Evolutionary conservation across 2,329 filamentous ascomycete species (phyloP).

Genomic region (Alternaria sp.): DNA sequence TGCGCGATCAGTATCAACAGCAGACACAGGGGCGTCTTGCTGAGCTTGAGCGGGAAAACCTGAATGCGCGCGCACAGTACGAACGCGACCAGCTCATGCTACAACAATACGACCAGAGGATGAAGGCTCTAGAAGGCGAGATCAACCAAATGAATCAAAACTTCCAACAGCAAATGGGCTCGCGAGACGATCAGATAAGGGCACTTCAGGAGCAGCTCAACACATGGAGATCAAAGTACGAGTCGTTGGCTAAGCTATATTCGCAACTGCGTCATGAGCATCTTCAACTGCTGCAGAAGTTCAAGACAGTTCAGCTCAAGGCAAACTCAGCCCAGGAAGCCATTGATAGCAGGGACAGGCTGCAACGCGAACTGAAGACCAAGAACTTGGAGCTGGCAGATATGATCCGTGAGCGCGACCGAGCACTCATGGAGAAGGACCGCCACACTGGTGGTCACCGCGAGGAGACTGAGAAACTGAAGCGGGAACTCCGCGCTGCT

Average conservation of each 20-base stretch:
- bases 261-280: slow-evolving; percentile 96
- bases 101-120: slow-evolving; percentile 91
- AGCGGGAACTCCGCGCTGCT: slow-evolving; percentile 90
- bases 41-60: slow-evolving; percentile 92
- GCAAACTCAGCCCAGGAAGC: slow-evolving; percentile 96
- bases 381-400: slow-evolving; percentile 99
- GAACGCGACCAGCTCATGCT: slow-evolving; percentile 97
- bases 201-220: slow-evolving; percentile 96
- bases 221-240: slow-evolving; percentile 97
- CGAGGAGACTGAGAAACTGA: slow-evolving; percentile 93
- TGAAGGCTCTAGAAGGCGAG: slow-evolving; percentile 91
- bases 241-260: slow-evolving; percentile 94
- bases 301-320: slow-evolving; percentile 95
- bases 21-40: slow-evolving; percentile 96
- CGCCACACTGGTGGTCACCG: slow-evolving; percentile 84
- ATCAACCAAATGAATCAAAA: slow-evolving; percentile 82
- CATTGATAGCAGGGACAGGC: slow-evolving; percentile 90
- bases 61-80: slow-evolving; percentile 93
- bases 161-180: slow-evolving; percentile 82
- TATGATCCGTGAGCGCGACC: slow-evolving; percentile 96
- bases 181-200: slow-evolving; percentile 93
- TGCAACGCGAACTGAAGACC: slow-evolving; percentile 97
- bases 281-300: slow-evolving; percentile 92
- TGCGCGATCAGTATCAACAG: slow-evolving; percentile 87
- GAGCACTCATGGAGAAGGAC: slow-evolving; percentile 92